Evolutionary conservation across 768 basidiomycete species (phyloP).

Genomic region (Hemileccinum rubropunctum): DNA sequence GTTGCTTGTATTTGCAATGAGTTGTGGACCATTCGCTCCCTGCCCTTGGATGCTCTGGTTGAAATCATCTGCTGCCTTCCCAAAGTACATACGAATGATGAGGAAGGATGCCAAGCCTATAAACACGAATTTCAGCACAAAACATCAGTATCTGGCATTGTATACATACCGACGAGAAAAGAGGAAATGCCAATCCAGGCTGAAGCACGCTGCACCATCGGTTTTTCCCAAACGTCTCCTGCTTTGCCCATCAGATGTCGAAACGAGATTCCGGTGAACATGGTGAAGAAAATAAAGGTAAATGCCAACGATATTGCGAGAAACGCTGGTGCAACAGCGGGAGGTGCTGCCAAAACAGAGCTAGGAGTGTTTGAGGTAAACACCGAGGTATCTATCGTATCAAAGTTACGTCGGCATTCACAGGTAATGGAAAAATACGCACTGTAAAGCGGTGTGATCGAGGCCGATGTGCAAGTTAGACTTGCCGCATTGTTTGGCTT

Average conservation of each 20-base stretch:
- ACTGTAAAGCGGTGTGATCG: conserved; percentile 64
- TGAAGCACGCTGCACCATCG: conserved; percentile 52
- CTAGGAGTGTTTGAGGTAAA: conserved; percentile 57
- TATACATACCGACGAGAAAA: conserved; percentile 62
- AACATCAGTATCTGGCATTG: not conserved
- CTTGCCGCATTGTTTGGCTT: conserved; percentile 45
- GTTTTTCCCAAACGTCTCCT: conserved; percentile 50
- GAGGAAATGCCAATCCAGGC: conserved; percentile 77
- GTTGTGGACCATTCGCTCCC: conserved; percentile 52
- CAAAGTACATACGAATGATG: conserved; percentile 77
- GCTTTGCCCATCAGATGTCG: conserved; percentile 61
- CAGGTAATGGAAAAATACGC: conserved; percentile 16
- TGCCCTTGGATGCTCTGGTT: conserved; percentile 57
- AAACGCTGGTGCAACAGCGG: conserved; percentile 58
- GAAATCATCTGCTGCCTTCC: conserved; percentile 76
- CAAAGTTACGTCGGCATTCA: not conserved
- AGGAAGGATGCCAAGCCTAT: conserved; percentile 68
- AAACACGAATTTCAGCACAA: not conserved
- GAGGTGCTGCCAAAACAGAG: conserved; percentile 56
- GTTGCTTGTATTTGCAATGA: conserved; percentile 64
- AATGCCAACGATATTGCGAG: conserved; percentile 59
- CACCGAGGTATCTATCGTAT: conserved; percentile 54
- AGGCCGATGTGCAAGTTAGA: conserved; percentile 55
- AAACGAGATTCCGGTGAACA: conserved; percentile 64
- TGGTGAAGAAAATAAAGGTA: conserved; percentile 60